Percentiles rank a stretch among this genome's conserved stretches.
These are phyloP conservation scores for Carallia pectinifolia DNA, from an alignment of 345 rosid species.

Conservation along the genomic window DNA sequence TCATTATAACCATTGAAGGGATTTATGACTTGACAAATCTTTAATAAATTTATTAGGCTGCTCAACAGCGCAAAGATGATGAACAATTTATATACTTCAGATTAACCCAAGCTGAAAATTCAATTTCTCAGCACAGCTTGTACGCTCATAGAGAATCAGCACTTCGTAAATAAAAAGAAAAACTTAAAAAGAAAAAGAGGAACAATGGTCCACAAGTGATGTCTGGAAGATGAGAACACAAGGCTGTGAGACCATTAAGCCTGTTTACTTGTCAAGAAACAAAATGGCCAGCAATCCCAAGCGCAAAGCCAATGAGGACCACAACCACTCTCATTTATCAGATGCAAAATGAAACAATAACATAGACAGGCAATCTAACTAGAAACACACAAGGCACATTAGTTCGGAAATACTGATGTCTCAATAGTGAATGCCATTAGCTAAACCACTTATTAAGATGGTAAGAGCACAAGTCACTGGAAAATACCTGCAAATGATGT, in stretches of 20 bases:
- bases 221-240: background rate
- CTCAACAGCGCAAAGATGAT: background rate
- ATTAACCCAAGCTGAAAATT: background rate
- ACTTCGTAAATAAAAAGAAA: background rate
- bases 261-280: background rate
- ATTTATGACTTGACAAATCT: background rate
- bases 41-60: background rate
- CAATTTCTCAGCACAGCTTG: background rate
- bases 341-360: background rate
- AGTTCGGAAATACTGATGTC: too few species aligned
- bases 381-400: background rate
- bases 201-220: background rate
- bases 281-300: background rate
- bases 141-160: background rate
- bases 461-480: background rate
- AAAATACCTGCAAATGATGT: slow-evolving; percentile 83
- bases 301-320: background rate
- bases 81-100: background rate
- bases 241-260: background rate
- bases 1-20: background rate
- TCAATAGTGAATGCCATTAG: background rate
- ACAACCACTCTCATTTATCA: background rate
- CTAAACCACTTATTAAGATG: background rate
- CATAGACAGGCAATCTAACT: background rate
- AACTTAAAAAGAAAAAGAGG: background rate